These are phyloP conservation scores for Fusarium nygamai DNA, from an alignment of 2,329 filamentous ascomycete genomes.

Conservation along the genomic window DNA sequence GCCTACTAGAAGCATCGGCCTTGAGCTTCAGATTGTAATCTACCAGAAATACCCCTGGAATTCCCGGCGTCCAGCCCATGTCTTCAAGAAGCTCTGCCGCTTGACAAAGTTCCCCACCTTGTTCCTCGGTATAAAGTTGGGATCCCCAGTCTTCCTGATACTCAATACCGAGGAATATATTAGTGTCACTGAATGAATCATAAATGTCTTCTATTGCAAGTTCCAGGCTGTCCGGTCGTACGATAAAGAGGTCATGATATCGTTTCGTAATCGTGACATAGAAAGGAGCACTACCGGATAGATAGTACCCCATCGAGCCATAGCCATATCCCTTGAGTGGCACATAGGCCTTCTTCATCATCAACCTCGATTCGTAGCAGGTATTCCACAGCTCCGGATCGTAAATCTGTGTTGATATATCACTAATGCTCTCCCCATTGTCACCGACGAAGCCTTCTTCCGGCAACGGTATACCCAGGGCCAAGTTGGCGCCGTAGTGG, in stretches of 20 bases:
- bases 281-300: neutral
- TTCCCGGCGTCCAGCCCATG: too few species aligned
- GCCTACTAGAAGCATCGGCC: neutral
- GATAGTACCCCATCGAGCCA: neutral
- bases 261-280: neutral
- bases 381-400: neutral
- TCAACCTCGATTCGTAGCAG: neutral
- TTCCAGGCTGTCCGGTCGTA: neutral
- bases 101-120: neutral
- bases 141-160: neutral
- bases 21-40: neutral
- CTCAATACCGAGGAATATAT: neutral
- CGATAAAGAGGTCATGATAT: neutral
- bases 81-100: neutral
- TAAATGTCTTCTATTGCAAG: fast-evolving
- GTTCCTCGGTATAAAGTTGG: neutral
- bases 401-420: neutral
- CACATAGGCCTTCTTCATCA: neutral
- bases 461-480: neutral
- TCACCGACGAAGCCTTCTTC: neutral
- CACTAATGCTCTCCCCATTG: fast-evolving
- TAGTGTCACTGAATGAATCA: neutral
- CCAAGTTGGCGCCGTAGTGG: neutral
- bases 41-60: neutral
- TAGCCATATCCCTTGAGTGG: fast-evolving